Percentiles rank a stretch among this genome's conserved stretches.
Conservation (phyloP, 108 stramenopile genomes). For the Bacterosira constricta region DNA sequence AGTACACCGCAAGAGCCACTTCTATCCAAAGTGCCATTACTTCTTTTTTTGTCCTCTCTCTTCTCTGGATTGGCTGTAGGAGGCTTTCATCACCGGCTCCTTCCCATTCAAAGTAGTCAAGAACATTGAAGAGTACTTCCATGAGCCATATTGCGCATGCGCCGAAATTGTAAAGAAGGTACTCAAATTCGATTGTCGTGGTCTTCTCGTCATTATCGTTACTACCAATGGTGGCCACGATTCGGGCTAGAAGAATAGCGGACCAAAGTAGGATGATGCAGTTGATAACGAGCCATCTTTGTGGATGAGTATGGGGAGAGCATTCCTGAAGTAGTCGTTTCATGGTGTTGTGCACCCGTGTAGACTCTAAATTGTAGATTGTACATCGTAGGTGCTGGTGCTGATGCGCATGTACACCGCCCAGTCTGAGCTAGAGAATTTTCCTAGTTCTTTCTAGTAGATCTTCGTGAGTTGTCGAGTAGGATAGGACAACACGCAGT, state of each 20-base stretch:
- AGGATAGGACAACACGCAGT: no score
- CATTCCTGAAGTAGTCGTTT: conserved; percentile 4
- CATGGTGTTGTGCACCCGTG: no score
- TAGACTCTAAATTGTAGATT: no score
- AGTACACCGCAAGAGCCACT: conserved; percentile 11
- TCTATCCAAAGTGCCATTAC: conserved; percentile 23
- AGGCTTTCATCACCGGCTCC: neutral
- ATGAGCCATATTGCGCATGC: conserved; percentile 16
- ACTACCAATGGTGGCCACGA: neutral
- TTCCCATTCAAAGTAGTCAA: conserved; percentile 15
- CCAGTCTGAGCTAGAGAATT: no score
- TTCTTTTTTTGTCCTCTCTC: neutral
- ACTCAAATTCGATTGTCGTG: conserved; percentile 2
- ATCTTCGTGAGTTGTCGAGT: no score
- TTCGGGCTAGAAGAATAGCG: neutral
- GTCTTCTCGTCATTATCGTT: neutral
- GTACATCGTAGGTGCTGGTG: no score
- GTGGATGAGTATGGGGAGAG: conserved; percentile 12
- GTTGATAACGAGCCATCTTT: conserved; percentile 27
- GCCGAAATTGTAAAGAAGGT: conserved; percentile 27
- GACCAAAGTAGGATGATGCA: conserved; percentile 8
- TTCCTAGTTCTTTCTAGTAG: no score
- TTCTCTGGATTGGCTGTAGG: neutral
- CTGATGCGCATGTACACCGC: no score
- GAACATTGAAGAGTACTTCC: conserved; percentile 21